Conservation (phyloP, 2,329 filamentous ascomycete species). For the Paecilomyces sp. region DNA sequence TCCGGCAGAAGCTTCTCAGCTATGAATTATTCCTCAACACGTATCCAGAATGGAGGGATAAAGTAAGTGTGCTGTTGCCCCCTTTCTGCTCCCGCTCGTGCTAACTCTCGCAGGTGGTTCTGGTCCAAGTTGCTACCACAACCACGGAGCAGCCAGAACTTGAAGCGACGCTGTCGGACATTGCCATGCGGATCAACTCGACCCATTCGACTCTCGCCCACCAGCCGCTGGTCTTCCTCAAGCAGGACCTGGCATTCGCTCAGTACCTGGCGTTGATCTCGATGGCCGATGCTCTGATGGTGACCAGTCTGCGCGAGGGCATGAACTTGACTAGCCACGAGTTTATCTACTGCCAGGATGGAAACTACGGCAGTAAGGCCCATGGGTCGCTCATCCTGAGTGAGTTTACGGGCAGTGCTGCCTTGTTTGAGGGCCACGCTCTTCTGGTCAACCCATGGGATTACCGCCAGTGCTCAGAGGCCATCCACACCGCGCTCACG, state of each 20-base stretch:
- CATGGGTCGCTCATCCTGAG: slow-evolving; percentile 85
- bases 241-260: slow-evolving; percentile 87
- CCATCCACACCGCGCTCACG: slow-evolving; percentile 74
- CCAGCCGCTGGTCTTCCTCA: slow-evolving; percentile 85
- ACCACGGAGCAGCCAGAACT: slow-evolving; percentile 82
- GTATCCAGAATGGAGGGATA: slow-evolving; percentile 81
- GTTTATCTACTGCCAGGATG: slow-evolving; percentile 89
- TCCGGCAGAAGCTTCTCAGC: slow-evolving; percentile 85
- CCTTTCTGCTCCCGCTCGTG: slow-evolving; percentile 5
- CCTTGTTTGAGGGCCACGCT: slow-evolving; percentile 72
- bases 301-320: slow-evolving; percentile 89
- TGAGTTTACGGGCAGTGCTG: slow-evolving; percentile 89
- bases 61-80: slow-evolving; percentile 29
- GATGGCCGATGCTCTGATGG: slow-evolving; percentile 85
- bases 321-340: slow-evolving; percentile 98
- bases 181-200: slow-evolving; percentile 90
- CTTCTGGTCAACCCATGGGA: slow-evolving; percentile 94
- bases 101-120: slow-evolving; percentile 55
- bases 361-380: slow-evolving; percentile 64
- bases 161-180: slow-evolving; percentile 82
- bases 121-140: slow-evolving; percentile 91
- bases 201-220: slow-evolving; percentile 85
- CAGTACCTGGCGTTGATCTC: slow-evolving; percentile 90
- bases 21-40: slow-evolving; percentile 93
- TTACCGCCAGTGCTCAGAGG: slow-evolving; percentile 78